phyloP scores from a whole-genome alignment of 108 stramenopile genomes.

The Conticribra weissflogii region DNA sequence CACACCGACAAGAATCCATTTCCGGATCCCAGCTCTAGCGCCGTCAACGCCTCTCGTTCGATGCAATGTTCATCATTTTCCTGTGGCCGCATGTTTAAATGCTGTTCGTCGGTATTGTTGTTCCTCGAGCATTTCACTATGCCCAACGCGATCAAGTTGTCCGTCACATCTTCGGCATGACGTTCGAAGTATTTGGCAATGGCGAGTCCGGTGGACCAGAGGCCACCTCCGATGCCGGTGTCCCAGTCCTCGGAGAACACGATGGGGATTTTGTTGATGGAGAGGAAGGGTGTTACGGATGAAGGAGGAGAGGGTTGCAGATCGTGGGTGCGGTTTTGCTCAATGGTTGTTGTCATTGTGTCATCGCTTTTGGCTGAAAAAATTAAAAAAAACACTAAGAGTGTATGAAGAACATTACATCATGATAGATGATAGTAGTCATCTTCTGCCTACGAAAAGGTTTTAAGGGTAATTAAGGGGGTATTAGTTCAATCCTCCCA shows the following conservation, averaged over 20 bases:
- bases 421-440: no score
- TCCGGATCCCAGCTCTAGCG: slow-evolving; percentile 80
- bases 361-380: no score
- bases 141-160: slow-evolving; percentile 14
- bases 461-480: no score
- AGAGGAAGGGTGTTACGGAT: slow-evolving; percentile 32
- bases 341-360: no score
- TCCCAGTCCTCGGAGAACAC: slow-evolving; percentile 77
- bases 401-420: no score
- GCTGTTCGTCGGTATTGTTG: slow-evolving; percentile 14
- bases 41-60: slow-evolving; percentile 22
- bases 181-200: slow-evolving; percentile 65
- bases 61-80: slow-evolving; percentile 29
- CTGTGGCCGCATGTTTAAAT: slow-evolving; percentile 14
- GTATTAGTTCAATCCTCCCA: no score
- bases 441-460: no score
- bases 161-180: slow-evolving; percentile 17
- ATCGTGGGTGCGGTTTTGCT: no score
- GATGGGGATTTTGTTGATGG: slow-evolving; percentile 53
- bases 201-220: slow-evolving; percentile 83
- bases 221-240: slow-evolving; percentile 79
- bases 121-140: slow-evolving; percentile 7
- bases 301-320: slow-evolving; percentile 11
- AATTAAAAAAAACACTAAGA: no score
- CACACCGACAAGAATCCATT: slow-evolving; percentile 83